These are phyloP conservation scores for Globisporangium okanoganense DNA, from an alignment of 352 stramenopile species.

Conservation along the genomic window DNA sequence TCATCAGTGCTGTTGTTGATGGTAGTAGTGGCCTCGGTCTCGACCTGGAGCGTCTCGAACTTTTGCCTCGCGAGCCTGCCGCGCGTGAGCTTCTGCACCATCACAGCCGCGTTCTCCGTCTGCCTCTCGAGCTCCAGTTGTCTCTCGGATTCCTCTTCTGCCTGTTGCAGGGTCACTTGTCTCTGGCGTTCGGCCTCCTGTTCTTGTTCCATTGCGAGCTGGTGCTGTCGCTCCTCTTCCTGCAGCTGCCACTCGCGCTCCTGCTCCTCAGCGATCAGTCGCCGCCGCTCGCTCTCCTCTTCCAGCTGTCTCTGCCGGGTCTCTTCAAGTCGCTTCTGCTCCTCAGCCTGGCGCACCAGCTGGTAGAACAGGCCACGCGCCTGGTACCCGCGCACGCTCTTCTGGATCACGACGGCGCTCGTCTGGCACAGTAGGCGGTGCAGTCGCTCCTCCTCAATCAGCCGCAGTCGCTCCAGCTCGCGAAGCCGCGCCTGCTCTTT, in stretches of 20 bases:
- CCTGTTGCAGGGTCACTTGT: slow-evolving; percentile 16
- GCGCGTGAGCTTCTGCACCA: slow-evolving; percentile 41
- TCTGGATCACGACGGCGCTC: slow-evolving; percentile 45
- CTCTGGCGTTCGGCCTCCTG: slow-evolving; percentile 27
- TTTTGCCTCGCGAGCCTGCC: slow-evolving; percentile 42
- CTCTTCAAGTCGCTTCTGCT: slow-evolving; percentile 37
- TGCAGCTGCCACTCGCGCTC: slow-evolving; percentile 15
- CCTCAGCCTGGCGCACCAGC: slow-evolving; percentile 30
- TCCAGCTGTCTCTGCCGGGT: not conserved
- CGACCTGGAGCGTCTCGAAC: slow-evolving; percentile 50
- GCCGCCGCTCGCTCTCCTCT: slow-evolving; percentile 9
- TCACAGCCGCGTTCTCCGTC: slow-evolving; percentile 25
- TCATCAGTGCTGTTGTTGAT: slow-evolving; percentile 17
- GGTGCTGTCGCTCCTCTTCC: slow-evolving; percentile 33
- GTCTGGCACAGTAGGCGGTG: slow-evolving; percentile 20
- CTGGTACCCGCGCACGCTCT: slow-evolving; percentile 42
- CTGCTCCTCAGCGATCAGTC: slow-evolving; percentile 21
- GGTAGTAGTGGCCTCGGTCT: slow-evolving; percentile 33
- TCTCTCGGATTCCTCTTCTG: slow-evolving; percentile 37
- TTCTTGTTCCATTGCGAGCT: slow-evolving; percentile 27
- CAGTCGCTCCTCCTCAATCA: slow-evolving; percentile 17
- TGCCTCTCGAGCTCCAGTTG: slow-evolving; percentile 28
- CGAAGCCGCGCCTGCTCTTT: slow-evolving; percentile 21
- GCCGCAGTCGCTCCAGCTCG: slow-evolving; percentile 18
- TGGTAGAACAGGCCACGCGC: slow-evolving; percentile 32